A percentile compares a stretch with the other conserved stretches of the same genome.
Conservation (phyloP, 202 grass and related monocot species). For the Dendrocalamus latiflorus region DNA sequence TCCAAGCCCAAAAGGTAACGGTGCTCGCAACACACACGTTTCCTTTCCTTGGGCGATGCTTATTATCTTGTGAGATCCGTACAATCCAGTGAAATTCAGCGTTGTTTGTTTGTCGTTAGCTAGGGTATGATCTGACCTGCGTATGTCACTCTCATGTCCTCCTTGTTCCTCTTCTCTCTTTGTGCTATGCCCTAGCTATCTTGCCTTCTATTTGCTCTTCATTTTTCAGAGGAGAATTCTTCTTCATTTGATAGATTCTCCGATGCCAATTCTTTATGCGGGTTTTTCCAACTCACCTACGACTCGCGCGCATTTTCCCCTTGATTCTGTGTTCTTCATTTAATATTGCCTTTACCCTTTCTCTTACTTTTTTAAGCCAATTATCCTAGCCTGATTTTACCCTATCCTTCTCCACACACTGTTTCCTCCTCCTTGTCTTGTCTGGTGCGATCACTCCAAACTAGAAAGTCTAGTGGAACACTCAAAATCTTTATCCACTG, state of each 20-base stretch:
- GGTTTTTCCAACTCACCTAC: background rate
- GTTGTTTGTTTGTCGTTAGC: background rate
- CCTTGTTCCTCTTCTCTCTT: background rate
- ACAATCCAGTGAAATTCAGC: no score
- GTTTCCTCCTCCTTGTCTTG: background rate
- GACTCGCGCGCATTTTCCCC: background rate
- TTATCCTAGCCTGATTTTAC: background rate
- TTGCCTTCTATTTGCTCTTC: background rate
- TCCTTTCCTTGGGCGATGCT: no score
- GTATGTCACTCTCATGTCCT: background rate
- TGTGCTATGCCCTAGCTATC: background rate
- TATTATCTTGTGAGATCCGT: no score
- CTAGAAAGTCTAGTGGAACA: background rate
- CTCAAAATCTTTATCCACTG: constrained; percentile 21
- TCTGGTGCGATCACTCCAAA: background rate
- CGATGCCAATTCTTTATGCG: background rate
- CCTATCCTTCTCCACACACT: background rate
- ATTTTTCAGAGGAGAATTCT: no score
- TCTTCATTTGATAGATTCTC: background rate
- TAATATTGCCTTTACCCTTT: background rate
- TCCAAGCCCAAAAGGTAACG: no score
- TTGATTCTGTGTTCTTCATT: background rate
- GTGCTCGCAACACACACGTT: no score
- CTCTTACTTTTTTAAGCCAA: background rate
- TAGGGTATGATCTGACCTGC: background rate